Evolutionary conservation across 768 basidiomycete species (phyloP).

Genomic region (Suillus bovinus): DNA sequence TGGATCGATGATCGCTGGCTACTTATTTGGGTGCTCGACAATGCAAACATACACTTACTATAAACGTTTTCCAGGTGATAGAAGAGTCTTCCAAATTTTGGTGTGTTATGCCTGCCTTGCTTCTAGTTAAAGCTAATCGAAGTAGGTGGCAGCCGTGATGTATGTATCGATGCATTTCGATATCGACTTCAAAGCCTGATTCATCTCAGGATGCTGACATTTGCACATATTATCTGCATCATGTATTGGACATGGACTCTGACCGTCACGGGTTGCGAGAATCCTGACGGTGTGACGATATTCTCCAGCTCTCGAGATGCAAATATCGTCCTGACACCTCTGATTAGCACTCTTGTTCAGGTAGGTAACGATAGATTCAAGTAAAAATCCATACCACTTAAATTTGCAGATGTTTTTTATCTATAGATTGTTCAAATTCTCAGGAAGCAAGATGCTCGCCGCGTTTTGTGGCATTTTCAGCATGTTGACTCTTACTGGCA

Average conservation of each 20-base stretch:
- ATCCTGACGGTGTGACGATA: constrained; percentile 11
- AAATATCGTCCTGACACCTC: constrained; percentile 10
- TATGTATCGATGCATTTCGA: not conserved
- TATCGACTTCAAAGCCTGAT: not conserved
- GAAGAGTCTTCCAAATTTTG: not conserved
- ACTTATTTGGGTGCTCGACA: constrained; percentile 11
- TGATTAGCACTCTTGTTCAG: constrained; percentile 11
- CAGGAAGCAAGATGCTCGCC: not conserved
- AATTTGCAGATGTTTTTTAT: constrained; percentile 7
- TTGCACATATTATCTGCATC: constrained; percentile 3
- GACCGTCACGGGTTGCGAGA: constrained; percentile 2
- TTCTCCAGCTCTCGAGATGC: constrained; percentile 8
- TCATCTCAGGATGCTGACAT: constrained; percentile 5
- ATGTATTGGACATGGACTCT: constrained; percentile 10
- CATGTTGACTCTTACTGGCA: constrained; percentile 6
- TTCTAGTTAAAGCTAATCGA: not conserved
- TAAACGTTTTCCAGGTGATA: constrained; percentile 4
- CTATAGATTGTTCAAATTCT: constrained; percentile 9
- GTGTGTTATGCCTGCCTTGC: not conserved
- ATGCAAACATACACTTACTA: constrained; percentile 11
- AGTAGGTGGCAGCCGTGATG: constrained; percentile 9
- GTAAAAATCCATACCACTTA: not conserved
- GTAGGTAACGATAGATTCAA: not conserved
- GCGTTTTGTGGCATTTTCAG: constrained; percentile 6
- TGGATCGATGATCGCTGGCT: constrained; percentile 7